phyloP scores from a whole-genome alignment of 2,329 filamentous ascomycete species.

The Cordyceps fumosorosea region DNA sequence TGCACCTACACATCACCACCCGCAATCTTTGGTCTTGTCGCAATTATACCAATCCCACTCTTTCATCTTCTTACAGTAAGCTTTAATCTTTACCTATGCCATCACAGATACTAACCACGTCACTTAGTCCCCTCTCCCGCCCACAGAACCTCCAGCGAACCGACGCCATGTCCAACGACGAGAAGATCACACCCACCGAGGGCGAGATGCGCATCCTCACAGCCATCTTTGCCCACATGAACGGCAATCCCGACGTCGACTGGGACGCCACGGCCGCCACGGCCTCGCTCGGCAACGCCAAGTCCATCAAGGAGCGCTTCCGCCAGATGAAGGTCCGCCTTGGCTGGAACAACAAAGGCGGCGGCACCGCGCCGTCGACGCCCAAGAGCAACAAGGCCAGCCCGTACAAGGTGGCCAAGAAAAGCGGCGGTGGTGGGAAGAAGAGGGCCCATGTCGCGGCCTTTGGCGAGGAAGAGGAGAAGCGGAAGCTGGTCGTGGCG shows the following conservation, averaged over 20 bases:
- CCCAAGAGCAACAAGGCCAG: constrained; percentile 9
- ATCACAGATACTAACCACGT: not conserved
- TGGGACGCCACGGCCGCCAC: constrained; percentile 32
- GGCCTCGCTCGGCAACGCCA: constrained; percentile 33
- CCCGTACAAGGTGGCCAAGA: constrained; percentile 26
- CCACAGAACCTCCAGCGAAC: not conserved
- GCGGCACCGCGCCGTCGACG: not conserved
- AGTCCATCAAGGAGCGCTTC: constrained; percentile 36
- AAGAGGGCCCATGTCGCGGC: constrained; percentile 13
- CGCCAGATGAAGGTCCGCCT: constrained; percentile 34
- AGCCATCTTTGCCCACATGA: constrained; percentile 36
- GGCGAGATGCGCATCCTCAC: constrained; percentile 34
- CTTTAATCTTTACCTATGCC: not conserved
- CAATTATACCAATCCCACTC: too few species aligned
- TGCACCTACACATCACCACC: not conserved
- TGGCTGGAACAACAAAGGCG: constrained; percentile 28
- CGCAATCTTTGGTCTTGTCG: too few species aligned
- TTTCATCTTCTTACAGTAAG: too few species aligned
- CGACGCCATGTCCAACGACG: constrained; percentile 15
- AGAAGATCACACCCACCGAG: constrained; percentile 22
- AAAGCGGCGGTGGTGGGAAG: constrained; percentile 22
- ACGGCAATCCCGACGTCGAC: constrained; percentile 33
- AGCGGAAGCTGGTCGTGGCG: constrained; percentile 1
- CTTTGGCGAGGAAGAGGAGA: constrained; percentile 17
- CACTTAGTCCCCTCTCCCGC: too few species aligned